Base-by-base conservation (phyloP, 306 rosid species). In the Macrotyloma uniflorum region DNA sequence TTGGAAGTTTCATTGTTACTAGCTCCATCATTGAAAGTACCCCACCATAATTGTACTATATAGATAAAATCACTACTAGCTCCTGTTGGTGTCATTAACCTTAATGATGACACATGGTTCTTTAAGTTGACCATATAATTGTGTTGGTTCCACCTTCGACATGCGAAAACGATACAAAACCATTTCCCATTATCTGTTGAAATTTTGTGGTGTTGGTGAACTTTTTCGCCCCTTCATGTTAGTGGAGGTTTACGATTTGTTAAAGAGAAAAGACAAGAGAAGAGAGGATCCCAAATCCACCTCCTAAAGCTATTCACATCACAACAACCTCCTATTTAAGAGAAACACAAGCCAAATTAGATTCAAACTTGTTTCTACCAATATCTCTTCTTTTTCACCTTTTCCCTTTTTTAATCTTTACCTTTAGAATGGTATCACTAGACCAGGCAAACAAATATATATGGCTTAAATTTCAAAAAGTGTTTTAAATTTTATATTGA, bases 71-170 rank as follows among this genome's bases (percentile, higher is more conserved):
- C 45, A 75, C 38, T 53, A 80, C 79, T 70, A 46, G 69, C 82
- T 74, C 59, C 38, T 54, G 22, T 28, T 10, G 18, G 61, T 72
- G 47, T 30, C 74, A 74, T 67, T 58, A 59, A 74, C 38, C 45
- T 36, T 61, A 40, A 64, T 70, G 47, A 76, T 66, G 55, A 70
- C 67, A 63, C 16, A 74, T 24, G 28, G 42, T 65, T 71, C 63
- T 62, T 70, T 63, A 32, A 72, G 63, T 67, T 22, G 79, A 72
- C 79, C 74, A 53, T 54, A 78, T 69, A 33, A 78, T 58, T 78
- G 67, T 76, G 79, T 78, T 80, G 75, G 85, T 81, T 83, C 80
- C 86, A 81, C 83, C 84, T 75, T 84, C 55, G 49, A 57, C 82
- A 70, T 78, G 65, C 65, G 42, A 77, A 83, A 76, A 83, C 43